A percentile compares a stretch with the other conserved stretches of the same genome.
Conservation (phyloP, 179 eudicot genomes). For the Spergularia azorica region DNA sequence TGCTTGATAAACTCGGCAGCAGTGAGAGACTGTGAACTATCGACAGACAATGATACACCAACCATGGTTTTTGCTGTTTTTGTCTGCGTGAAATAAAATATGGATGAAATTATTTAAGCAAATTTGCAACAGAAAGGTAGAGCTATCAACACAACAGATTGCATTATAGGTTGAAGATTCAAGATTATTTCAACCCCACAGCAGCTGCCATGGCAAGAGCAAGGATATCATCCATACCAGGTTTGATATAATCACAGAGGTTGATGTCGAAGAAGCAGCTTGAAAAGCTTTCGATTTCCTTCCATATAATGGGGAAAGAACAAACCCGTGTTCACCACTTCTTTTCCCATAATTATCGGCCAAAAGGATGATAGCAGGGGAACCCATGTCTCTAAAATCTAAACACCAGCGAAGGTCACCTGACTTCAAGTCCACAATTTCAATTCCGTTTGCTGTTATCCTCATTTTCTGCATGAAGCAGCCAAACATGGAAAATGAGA, state of each 20-base stretch:
- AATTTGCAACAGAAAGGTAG: slow-evolving; percentile 12
- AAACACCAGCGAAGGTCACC: slow-evolving; percentile 97
- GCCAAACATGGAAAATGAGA: slow-evolving; percentile 9
- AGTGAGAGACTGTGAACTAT: slow-evolving; percentile 71
- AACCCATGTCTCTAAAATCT: slow-evolving; percentile 96
- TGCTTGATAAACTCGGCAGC: slow-evolving; percentile 70
- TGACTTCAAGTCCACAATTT: slow-evolving; percentile 75
- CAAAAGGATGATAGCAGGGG: slow-evolving; percentile 80
- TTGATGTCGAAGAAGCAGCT: slow-evolving; percentile 84
- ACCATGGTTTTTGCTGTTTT: slow-evolving; percentile 87
- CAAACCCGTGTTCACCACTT: slow-evolving; percentile 74
- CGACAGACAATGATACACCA: slow-evolving; percentile 73
- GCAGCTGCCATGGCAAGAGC: not conserved
- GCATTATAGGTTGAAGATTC: not conserved
- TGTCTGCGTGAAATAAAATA: slow-evolving; percentile 52
- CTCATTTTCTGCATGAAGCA: slow-evolving; percentile 69
- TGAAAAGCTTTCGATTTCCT: slow-evolving; percentile 99
- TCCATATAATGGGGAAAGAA: slow-evolving; percentile 93
- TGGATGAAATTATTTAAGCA: slow-evolving; percentile 20
- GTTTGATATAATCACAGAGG: slow-evolving; percentile 63
- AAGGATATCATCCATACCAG: slow-evolving; percentile 55
- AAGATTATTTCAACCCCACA: not conserved
- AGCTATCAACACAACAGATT: not conserved
- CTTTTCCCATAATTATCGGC: slow-evolving; percentile 81
- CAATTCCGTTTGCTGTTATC: slow-evolving; percentile 85